Evolutionary conservation across 495 filamentous ascomycete species (phyloP).

Genomic region (Emericellopsis terricola): DNA sequence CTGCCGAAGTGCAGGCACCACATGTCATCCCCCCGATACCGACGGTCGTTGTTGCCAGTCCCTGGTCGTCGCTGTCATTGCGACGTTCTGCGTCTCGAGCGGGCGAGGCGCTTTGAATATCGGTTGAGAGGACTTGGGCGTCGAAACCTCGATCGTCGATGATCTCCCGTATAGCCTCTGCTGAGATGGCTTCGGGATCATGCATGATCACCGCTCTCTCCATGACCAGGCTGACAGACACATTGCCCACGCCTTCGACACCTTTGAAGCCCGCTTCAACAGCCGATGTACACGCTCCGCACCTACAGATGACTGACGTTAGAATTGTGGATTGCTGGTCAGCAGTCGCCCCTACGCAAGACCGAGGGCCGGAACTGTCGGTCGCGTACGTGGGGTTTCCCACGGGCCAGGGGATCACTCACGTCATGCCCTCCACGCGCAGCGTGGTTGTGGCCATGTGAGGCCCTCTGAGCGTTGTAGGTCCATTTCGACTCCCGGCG

Average conservation of each 20-base stretch:
- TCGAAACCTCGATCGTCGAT: conserved; percentile 94
- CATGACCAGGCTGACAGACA: conserved; percentile 85
- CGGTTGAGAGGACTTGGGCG: conserved; percentile 74
- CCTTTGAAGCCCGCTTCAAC: conserved; percentile 71
- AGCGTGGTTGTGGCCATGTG: conserved; percentile 85
- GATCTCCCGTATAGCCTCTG: conserved; percentile 58
- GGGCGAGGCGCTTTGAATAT: conserved; percentile 33
- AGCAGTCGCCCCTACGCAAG: too few species aligned
- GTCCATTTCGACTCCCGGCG: conserved; percentile 4
- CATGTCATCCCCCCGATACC: conserved; percentile 92
- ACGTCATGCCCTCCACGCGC: conserved; percentile 81
- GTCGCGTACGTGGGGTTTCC: too few species aligned
- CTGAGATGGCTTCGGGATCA: conserved; percentile 54
- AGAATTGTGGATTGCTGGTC: not conserved
- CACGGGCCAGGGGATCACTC: too few species aligned
- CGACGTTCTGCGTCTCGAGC: conserved; percentile 5
- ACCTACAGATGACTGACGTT: conserved; percentile 17
- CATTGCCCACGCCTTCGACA: conserved; percentile 59
- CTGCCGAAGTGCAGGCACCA: conserved; percentile 82
- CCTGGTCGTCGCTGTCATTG: conserved; percentile 15
- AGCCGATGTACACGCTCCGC: conserved; percentile 76
- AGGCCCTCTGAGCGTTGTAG: conserved; percentile 13
- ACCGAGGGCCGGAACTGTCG: too few species aligned
- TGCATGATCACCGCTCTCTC: conserved; percentile 82
- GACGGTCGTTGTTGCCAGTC: conserved; percentile 47